Evolutionary conservation across 192 early-diverging fungal species (phyloP).

Genomic region (Coemansia sp.): DNA sequence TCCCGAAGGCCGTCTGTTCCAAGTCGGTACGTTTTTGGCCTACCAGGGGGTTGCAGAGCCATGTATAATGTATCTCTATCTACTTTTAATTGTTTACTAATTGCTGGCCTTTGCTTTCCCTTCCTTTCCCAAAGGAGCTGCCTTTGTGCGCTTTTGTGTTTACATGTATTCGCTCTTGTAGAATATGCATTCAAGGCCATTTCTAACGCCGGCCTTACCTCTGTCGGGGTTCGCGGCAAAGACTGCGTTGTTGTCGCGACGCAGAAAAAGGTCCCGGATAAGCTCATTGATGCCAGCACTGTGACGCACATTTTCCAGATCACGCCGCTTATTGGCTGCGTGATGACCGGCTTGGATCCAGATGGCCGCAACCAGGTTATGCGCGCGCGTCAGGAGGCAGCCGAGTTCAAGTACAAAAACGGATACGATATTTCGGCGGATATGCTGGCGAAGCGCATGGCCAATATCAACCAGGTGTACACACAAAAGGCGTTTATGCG

Average conservation of each 20-base stretch:
- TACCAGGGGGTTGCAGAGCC: no score
- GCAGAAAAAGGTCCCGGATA: slow-evolving; percentile 96
- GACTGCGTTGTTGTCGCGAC: slow-evolving; percentile 93
- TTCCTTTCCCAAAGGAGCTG: no score
- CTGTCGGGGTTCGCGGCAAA: slow-evolving; percentile 93
- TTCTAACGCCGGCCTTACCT: slow-evolving; percentile 91
- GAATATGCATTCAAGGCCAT: slow-evolving; percentile 99
- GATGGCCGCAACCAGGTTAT: slow-evolving; percentile 92
- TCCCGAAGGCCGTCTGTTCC: slow-evolving; percentile 97
- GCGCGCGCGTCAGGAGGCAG: slow-evolving; percentile 92
- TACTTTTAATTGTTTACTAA: no score
- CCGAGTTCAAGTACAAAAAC: slow-evolving; percentile 98
- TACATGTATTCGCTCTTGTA: slow-evolving; percentile 26
- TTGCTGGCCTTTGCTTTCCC: no score
- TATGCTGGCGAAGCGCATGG: slow-evolving; percentile 95
- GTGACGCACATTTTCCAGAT: slow-evolving; percentile 92
- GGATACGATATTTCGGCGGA: slow-evolving; percentile 97
- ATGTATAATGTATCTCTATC: no score
- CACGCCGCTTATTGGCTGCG: slow-evolving; percentile 92
- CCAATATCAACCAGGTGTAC: slow-evolving; percentile 98
- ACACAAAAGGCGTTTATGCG: slow-evolving; percentile 99
- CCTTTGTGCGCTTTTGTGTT: background rate
- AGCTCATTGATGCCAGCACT: slow-evolving; percentile 89
- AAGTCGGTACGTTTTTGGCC: slow-evolving; percentile 78
- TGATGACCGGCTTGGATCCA: slow-evolving; percentile 94